phyloP scores from a whole-genome alignment of 257 asterid species.

The Capsicum chinense region DNA sequence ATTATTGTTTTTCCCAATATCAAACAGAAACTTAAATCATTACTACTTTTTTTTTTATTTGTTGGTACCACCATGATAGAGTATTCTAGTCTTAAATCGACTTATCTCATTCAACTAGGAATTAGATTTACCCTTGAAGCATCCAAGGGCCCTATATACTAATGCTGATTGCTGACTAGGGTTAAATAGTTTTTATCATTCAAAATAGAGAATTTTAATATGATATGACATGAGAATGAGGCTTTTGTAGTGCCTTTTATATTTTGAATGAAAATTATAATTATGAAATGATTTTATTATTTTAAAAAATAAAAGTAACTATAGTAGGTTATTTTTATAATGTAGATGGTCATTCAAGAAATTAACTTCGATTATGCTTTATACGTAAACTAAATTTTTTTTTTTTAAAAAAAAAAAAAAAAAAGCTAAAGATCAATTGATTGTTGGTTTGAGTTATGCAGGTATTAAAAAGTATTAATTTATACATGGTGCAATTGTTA shows the following conservation, averaged over 20 bases:
- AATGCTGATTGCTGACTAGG: not conserved
- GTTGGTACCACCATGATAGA: not conserved
- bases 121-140: not conserved
- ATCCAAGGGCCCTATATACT: not conserved
- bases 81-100: not conserved
- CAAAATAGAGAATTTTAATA: not conserved
- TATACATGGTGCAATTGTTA: too few species aligned
- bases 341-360: too few species aligned
- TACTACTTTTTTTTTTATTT: not conserved
- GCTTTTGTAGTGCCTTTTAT: not conserved
- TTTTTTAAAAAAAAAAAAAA: too few species aligned
- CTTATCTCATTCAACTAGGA: constrained; percentile 1
- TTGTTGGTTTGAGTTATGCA: too few species aligned
- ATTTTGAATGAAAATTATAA: too few species aligned
- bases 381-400: too few species aligned
- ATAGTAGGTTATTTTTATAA: too few species aligned
- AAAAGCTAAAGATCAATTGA: too few species aligned
- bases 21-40: not conserved
- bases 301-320: too few species aligned
- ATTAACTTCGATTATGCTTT: too few species aligned
- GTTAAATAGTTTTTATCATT: not conserved
- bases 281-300: too few species aligned
- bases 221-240: not conserved
- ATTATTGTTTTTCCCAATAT: not conserved
- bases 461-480: too few species aligned